Evolutionary conservation across 805 yeast genomes (phyloP).

Genomic region (Diddensiella caesifluorescens): DNA sequence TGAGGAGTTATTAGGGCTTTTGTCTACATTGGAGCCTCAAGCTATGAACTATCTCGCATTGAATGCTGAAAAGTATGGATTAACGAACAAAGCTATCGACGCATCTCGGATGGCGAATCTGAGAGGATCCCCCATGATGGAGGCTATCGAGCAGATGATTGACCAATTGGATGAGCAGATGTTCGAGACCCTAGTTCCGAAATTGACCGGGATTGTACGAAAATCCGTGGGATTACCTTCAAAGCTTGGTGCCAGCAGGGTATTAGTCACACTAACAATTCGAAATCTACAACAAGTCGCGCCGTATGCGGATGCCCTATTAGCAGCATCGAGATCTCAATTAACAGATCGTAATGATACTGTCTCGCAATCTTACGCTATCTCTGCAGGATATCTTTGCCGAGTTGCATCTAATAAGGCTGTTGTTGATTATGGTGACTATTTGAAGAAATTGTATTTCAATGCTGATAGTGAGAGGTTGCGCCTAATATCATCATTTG

Average conservation of each 20-base stretch:
- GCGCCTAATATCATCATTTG: constrained; percentile 51
- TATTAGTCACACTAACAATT: constrained; percentile 58
- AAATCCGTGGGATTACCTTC: constrained; percentile 86
- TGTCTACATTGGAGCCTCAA: constrained; percentile 91
- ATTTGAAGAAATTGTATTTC: constrained; percentile 53
- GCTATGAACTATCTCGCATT: constrained; percentile 76
- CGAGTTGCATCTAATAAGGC: constrained; percentile 52
- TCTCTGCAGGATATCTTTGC: constrained; percentile 72
- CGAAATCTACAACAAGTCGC: constrained; percentile 44
- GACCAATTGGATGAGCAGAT: constrained; percentile 49
- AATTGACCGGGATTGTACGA: constrained; percentile 52
- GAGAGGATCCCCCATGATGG: constrained; percentile 83
- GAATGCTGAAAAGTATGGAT: constrained; percentile 83
- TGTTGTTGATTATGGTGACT: constrained; percentile 48
- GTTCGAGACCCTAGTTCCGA: constrained; percentile 45
- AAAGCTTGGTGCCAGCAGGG: constrained; percentile 75
- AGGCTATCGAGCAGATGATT: constrained; percentile 67
- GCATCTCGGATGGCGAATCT: constrained; percentile 67
- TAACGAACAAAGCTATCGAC: constrained; percentile 68
- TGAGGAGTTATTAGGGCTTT: constrained; percentile 60
- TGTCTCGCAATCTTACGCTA: constrained; percentile 68
- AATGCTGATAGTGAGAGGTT: constrained; percentile 43
- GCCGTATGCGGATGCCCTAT: constrained; percentile 57
- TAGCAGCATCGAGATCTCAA: constrained; percentile 54
- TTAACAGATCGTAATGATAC: constrained; percentile 67